Base-by-base conservation (phyloP, 257 asterid species). In the Primulina huaijiensis region DNA sequence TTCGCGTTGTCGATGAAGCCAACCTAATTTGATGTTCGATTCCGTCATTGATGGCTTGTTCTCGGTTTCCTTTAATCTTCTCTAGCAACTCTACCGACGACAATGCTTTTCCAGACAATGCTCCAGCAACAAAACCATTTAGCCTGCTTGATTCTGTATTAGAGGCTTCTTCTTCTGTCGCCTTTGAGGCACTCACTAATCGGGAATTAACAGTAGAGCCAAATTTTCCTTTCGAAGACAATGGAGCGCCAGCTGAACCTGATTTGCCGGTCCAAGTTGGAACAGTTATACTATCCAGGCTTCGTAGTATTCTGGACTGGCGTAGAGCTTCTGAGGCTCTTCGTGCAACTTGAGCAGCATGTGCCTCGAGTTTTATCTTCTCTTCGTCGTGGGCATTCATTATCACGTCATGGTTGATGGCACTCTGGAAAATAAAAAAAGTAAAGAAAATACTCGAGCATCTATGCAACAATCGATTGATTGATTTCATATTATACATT, bases 201-300 rank as follows among this genome's bases (percentile, higher is more conserved):
- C 74, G 90, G 67, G 87, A 55, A 71, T 85, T 89, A 38, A 86
- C 65, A 1, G 97, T 78, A 11, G 96, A 87, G 60, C 99, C 99
- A 63, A 93, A 93, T 85, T 84, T 89, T 72, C 83, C 83, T 72
- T 74, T 81, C 35, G 78, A 75, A 20, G 95, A 83, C 61, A 89
- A 77, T 17, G 97, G 99, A 65, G 91, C 99, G 68, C 99, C 99
- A 25, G 99, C 99, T 27, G 91, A 86, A 67, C 99, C 99, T 38
- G 96, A 82, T 84, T 59, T 83, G 55, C 99, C 99, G 0, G 99
- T 93, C 99, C 99, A 93, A 4, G 99, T 93, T 53, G 99, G 99
- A 69, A 88, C 82, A 25, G 87, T 71, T 68, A 93, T 82, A 71
- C 90, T 82, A 72, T 93, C 97, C 74, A 82, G 89, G 76, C 87